These are phyloP conservation scores for Alternaria gansuensis DNA, from an alignment of 2,329 filamentous ascomycete species.

Conservation along the genomic window DNA sequence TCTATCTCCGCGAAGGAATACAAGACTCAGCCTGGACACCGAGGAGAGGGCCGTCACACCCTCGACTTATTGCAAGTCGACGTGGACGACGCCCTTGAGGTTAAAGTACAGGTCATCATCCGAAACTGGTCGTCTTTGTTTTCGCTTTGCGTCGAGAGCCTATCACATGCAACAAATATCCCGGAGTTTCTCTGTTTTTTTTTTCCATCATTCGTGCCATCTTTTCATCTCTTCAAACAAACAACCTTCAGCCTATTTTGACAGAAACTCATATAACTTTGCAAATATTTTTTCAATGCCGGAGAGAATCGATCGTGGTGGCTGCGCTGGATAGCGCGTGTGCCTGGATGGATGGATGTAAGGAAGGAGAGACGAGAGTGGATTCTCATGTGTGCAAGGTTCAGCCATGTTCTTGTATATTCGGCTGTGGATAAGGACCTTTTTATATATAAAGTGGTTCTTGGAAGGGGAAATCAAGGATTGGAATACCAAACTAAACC, in stretches of 20 bases:
- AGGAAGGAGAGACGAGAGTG: not conserved
- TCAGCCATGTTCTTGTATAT: constrained; percentile 10
- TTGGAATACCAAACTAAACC: not conserved
- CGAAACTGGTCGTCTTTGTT: constrained; percentile 22
- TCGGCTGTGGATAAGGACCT: constrained; percentile 3
- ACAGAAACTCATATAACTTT: constrained; percentile 32
- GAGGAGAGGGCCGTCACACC: constrained; percentile 53
- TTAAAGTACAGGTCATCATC: constrained; percentile 52
- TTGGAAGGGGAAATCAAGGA: constrained; percentile 2
- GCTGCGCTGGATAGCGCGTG: constrained; percentile 13
- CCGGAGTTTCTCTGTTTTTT: constrained; percentile 10
- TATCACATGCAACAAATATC: constrained; percentile 26
- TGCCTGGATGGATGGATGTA: not conserved
- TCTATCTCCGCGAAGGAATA: constrained; percentile 48
- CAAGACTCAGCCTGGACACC: constrained; percentile 48
- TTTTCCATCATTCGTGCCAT: not conserved
- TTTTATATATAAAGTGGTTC: not conserved
- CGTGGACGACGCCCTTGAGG: constrained; percentile 47
- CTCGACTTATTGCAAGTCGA: constrained; percentile 28
- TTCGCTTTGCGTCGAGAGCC: constrained; percentile 49
- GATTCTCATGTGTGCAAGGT: not conserved
- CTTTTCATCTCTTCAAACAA: constrained; percentile 23
- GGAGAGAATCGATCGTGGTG: not conserved
- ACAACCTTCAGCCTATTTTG: constrained; percentile 22
- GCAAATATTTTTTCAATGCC: constrained; percentile 14